Base-by-base conservation (phyloP, 2,329 filamentous ascomycete species). In the Phialophora tarda region DNA sequence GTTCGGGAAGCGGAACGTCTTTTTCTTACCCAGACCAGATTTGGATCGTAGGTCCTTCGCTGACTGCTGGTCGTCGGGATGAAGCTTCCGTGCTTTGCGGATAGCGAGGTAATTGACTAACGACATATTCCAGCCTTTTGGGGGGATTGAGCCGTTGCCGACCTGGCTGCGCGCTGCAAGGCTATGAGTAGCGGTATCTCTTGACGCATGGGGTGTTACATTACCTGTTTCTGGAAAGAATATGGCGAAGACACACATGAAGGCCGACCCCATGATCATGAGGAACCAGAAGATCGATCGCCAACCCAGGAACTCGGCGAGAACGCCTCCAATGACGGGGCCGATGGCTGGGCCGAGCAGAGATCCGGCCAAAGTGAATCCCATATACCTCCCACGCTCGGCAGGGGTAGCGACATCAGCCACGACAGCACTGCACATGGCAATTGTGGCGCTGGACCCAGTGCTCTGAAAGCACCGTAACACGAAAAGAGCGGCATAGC, bases 251-350 rank as follows among this genome's bases (percentile, higher is more conserved):
- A 73, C 68, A 7, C 74, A 5, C 41, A 76, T 65, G 47, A 77
- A 73, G 2, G 73, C 73, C 0, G 76, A 79, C 0, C 80, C 76
- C 56, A 82, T 77, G n/a, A 86, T 84, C 30, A 80, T 76, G 7
- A 86, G 75, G 63, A 85, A 84, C 82, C 83, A 86, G 68, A 86
- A 87, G 3, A 86, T 81, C 0, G 79, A 77, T 41, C 79, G 75
- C 84, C 84, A 87, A 0, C 84, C 84, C 0, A 85, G 71, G 54
- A 79, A 78, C 55, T 82, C 78, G 0, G 80, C 67, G n/a, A 73
- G 64, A 4, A 72, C 21, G 50, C 80, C 79, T 50, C 81, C 80
- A 54, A 82, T 75, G 3, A 81, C 79, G 3, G 81, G 81, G 4
- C 81, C 81, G 56, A 83, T 73, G 23, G 78, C 79, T 59, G 81